Conservation (phyloP, 495 filamentous ascomycete genomes). For the Mycothermus thermophilus region DNA sequence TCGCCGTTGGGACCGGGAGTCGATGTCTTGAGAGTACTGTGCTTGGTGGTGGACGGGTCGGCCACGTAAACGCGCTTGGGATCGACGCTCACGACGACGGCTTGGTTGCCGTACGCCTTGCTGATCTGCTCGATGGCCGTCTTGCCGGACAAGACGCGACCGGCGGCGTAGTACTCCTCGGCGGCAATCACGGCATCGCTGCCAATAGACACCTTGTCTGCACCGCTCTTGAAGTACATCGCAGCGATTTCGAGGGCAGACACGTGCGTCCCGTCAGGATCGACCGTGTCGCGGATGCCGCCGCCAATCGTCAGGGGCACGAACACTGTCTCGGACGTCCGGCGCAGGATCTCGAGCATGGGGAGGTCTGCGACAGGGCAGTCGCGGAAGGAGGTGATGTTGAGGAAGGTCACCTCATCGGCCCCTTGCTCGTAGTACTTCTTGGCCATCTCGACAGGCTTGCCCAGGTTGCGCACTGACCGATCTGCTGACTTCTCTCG, state of each 20-base stretch:
- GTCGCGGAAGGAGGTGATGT: slow-evolving; percentile 95
- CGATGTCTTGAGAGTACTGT: slow-evolving; percentile 62
- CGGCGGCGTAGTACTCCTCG: slow-evolving; percentile 65
- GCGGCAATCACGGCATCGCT: slow-evolving; percentile 88
- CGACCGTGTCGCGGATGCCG: slow-evolving; percentile 81
- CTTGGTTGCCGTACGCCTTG: slow-evolving; percentile 86
- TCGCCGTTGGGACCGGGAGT: slow-evolving; percentile 63
- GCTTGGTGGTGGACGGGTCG: slow-evolving; percentile 53
- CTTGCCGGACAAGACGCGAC: slow-evolving; percentile 53
- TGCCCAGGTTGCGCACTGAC: slow-evolving; percentile 81
- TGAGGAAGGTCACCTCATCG: slow-evolving; percentile 92
- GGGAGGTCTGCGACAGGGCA: slow-evolving; percentile 82
- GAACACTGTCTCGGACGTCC: slow-evolving; percentile 83
- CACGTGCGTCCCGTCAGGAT: slow-evolving; percentile 75
- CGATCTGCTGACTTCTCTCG: slow-evolving; percentile 73
- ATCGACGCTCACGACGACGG: slow-evolving; percentile 91
- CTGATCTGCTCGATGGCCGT: slow-evolving; percentile 94
- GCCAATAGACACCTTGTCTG: slow-evolving; percentile 97
- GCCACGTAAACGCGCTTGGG: slow-evolving; percentile 81
- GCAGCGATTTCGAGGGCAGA: slow-evolving; percentile 84
- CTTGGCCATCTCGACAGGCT: slow-evolving; percentile 87
- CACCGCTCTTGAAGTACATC: slow-evolving; percentile 94
- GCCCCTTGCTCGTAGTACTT: slow-evolving; percentile 94
- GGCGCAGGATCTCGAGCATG: slow-evolving; percentile 85
- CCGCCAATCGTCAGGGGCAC: slow-evolving; percentile 95